Percentiles rank a stretch among this genome's conserved stretches.
These are phyloP conservation scores for Magnaporthiopsis incrustans DNA, from an alignment of 2,329 filamentous ascomycete genomes.

Conservation along the genomic window DNA sequence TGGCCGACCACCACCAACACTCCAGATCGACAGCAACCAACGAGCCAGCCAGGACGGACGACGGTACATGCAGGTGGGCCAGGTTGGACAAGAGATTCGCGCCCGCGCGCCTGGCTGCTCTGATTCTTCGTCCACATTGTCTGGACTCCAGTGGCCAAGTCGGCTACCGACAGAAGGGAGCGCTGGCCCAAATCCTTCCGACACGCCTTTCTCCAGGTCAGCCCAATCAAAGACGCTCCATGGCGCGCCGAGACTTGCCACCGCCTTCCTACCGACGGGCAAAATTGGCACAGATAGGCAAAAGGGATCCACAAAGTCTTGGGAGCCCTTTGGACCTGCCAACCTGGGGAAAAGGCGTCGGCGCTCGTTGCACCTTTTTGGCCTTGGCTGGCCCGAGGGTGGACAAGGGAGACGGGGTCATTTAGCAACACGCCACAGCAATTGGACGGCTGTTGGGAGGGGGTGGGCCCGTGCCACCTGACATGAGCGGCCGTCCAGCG, in stretches of 20 bases:
- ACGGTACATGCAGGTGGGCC: no score
- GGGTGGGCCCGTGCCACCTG: slow-evolving; percentile 1
- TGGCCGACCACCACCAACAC: background rate
- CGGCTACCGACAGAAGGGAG: background rate
- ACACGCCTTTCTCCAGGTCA: background rate
- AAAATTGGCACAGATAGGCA: slow-evolving; percentile 5
- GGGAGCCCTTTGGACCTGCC: slow-evolving; percentile 6
- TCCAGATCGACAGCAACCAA: background rate
- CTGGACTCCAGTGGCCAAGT: background rate
- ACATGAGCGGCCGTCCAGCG: background rate
- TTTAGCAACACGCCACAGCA: background rate
- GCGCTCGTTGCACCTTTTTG: background rate
- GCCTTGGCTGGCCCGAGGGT: background rate
- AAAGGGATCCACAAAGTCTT: slow-evolving; percentile 6
- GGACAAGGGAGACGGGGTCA: background rate
- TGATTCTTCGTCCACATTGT: background rate
- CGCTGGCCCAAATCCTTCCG: background rate
- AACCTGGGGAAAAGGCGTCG: slow-evolving; percentile 8
- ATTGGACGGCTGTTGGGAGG: background rate
- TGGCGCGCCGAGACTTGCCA: background rate
- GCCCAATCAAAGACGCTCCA: background rate
- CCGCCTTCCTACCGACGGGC: background rate
- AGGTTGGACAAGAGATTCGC: no score
- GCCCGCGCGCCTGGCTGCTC: background rate
- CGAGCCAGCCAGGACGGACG: background rate